Percentiles rank a stretch among this genome's conserved stretches.
phyloP scores from a whole-genome alignment of 129 eudicot genomes.

The Sambucus nigra region DNA sequence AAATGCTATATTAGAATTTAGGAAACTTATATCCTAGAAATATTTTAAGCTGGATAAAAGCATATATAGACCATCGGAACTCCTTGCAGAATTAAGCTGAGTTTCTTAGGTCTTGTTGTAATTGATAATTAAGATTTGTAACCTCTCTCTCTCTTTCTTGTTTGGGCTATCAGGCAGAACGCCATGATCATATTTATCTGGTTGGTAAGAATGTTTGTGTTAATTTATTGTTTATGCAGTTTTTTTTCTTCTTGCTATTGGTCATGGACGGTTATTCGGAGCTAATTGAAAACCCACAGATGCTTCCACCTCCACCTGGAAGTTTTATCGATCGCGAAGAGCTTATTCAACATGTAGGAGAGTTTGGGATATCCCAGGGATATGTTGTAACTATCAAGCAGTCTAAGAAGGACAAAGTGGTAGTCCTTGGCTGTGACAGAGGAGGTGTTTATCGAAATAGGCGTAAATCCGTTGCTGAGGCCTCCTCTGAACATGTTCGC shows the following conservation, averaged over 20 bases:
- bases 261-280: slow-evolving; percentile 32
- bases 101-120: no score
- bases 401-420: slow-evolving; percentile 69
- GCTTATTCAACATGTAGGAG: slow-evolving; percentile 78
- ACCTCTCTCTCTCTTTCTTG: neutral
- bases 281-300: slow-evolving; percentile 35
- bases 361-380: slow-evolving; percentile 74
- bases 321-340: slow-evolving; percentile 80
- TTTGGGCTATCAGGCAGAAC: neutral
- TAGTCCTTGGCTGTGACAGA: slow-evolving; percentile 89
- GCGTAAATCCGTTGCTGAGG: slow-evolving; percentile 51
- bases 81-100: no score
- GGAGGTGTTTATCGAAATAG: slow-evolving; percentile 80
- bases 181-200: neutral
- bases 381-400: slow-evolving; percentile 82
- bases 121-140: no score
- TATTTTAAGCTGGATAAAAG: no score
- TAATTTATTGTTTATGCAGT: neutral
- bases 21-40: no score
- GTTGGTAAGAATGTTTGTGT: neutral
- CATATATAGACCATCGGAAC: no score
- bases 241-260: slow-evolving; percentile 1
- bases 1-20: no score
- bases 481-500: slow-evolving; percentile 45
- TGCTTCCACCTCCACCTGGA: slow-evolving; percentile 96